Percentiles rank a stretch among this genome's conserved stretches.
Evolutionary conservation across 192 early-diverging fungal genomes (phyloP).

Genomic region (Powellomyces hirtus): DNA sequence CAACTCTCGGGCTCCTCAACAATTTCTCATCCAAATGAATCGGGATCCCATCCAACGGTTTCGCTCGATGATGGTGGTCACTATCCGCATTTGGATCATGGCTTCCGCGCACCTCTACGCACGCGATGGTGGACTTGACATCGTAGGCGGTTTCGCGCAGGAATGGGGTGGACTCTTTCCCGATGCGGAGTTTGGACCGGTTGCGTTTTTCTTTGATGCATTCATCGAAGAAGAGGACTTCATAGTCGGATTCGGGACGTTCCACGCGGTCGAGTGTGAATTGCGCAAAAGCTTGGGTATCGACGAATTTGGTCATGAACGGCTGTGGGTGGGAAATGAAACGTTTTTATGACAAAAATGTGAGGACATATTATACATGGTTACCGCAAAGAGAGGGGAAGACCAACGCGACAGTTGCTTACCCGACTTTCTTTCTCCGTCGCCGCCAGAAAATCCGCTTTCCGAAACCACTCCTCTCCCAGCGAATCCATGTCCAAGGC

Average conservation of each 20-base stretch:
- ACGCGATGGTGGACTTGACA: conserved; percentile 36
- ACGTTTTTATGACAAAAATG: not conserved
- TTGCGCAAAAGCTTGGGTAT: conserved; percentile 77
- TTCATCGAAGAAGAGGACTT: conserved; percentile 80
- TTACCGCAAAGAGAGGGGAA: not conserved
- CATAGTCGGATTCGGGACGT: conserved; percentile 60
- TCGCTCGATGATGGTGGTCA: too few relatives aligned
- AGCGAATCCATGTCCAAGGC: conserved; percentile 33
- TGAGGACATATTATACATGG: not conserved
- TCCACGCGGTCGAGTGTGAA: conserved; percentile 72
- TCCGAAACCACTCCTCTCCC: conserved; percentile 56
- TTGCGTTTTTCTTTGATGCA: conserved; percentile 78
- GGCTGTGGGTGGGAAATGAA: conserved; percentile 44
- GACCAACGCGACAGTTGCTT: too few relatives aligned
- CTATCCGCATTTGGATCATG: conserved; percentile 21
- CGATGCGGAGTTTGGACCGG: conserved; percentile 67
- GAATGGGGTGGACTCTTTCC: conserved; percentile 65
- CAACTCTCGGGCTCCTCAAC: conserved; percentile 24
- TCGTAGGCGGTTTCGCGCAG: conserved; percentile 46
- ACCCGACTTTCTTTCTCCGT: conserved; percentile 56
- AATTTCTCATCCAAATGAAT: conserved; percentile 27
- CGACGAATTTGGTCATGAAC: conserved; percentile 62
- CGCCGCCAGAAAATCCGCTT: conserved; percentile 56
- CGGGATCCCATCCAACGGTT: conserved; percentile 29
- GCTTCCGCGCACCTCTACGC: conserved; percentile 11